A percentile compares a stretch with the other conserved stretches of the same genome.
Evolutionary conservation across 2,329 filamentous ascomycete species (phyloP).

Genomic region (Ascochyta viciae-villosae): DNA sequence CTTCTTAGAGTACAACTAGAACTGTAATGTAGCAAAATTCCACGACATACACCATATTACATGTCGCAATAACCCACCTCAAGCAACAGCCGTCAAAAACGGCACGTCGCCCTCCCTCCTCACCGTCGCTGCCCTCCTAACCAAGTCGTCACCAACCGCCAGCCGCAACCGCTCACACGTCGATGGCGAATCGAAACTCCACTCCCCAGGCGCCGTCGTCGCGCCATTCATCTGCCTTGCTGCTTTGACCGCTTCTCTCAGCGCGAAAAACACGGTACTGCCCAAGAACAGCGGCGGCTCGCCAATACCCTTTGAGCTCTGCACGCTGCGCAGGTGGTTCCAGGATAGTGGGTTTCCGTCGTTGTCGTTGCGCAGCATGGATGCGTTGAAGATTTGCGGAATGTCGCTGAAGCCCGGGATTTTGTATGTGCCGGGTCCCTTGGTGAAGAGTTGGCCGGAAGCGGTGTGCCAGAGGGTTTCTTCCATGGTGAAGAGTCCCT

Average conservation of each 20-base stretch:
- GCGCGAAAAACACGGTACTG: slow-evolving; percentile 82
- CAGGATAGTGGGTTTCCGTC: slow-evolving; percentile 65
- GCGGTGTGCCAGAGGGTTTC: slow-evolving; percentile 70
- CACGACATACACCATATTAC: no score
- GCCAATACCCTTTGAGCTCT: slow-evolving; percentile 79
- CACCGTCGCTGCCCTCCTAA: slow-evolving; percentile 71
- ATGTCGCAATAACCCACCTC: neutral
- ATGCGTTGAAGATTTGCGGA: slow-evolving; percentile 83
- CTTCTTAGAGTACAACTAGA: no score
- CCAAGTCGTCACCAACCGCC: slow-evolving; percentile 79
- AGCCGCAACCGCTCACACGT: slow-evolving; percentile 82
- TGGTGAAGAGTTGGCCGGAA: slow-evolving; percentile 70
- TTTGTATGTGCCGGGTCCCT: slow-evolving; percentile 76
- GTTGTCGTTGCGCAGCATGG: slow-evolving; percentile 73
- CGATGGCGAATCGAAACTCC: slow-evolving; percentile 75
- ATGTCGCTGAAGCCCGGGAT: slow-evolving; percentile 89
- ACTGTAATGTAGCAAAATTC: no score
- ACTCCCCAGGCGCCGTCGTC: slow-evolving; percentile 51
- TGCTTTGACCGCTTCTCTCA: slow-evolving; percentile 79
- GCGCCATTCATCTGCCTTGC: slow-evolving; percentile 63
- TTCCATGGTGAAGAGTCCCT: slow-evolving; percentile 80
- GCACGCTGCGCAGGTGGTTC: slow-evolving; percentile 84
- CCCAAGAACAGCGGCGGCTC: slow-evolving; percentile 80
- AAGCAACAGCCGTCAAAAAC: slow-evolving; percentile 42
- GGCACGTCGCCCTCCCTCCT: slow-evolving; percentile 71